phyloP scores from a whole-genome alignment of 2,329 filamentous ascomycete genomes.

The Alternaria brassicicola region DNA sequence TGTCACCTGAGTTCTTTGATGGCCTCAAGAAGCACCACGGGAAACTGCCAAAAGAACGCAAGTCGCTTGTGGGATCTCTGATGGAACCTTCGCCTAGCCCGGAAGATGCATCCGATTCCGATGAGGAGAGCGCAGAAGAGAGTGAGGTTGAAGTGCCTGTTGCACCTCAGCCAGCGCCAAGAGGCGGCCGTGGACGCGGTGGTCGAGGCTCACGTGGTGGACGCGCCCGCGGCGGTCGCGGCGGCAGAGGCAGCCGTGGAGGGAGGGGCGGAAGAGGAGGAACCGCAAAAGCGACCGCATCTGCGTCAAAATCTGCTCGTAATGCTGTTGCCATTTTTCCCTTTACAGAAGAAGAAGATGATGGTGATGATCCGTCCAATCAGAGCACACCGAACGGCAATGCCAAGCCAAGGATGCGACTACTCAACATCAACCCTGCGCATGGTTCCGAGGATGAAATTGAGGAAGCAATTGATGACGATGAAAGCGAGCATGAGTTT shows the following conservation, averaged over 20 bases:
- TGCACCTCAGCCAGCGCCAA: conserved; percentile 27
- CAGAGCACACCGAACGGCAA: conserved; percentile 36
- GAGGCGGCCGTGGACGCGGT: conserved; percentile 35
- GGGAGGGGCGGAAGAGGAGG: conserved; percentile 33
- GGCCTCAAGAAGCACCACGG: conserved; percentile 37
- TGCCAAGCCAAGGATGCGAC: conserved; percentile 38
- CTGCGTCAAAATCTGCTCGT: conserved; percentile 39
- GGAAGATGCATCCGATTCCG: conserved; percentile 27
- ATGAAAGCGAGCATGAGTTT: conserved; percentile 24
- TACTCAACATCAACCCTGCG: conserved; percentile 23
- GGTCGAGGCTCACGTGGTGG: conserved; percentile 38
- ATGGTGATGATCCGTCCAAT: conserved; percentile 45
- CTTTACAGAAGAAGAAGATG: conserved; percentile 45
- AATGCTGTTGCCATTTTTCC: conserved; percentile 41
- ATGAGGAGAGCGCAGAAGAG: conserved; percentile 29
- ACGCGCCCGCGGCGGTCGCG: conserved; percentile 36
- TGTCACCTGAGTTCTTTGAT: conserved; percentile 42
- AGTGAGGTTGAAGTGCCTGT: conserved; percentile 32
- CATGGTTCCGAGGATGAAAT: conserved; percentile 27
- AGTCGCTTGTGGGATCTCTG: conserved; percentile 20
- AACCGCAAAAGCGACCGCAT: conserved; percentile 31
- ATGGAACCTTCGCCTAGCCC: conserved; percentile 20
- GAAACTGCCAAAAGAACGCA: conserved; percentile 35
- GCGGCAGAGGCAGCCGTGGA: conserved; percentile 38
- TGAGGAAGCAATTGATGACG: conserved; percentile 21